A percentile compares a stretch with the other conserved stretches of the same genome.
phyloP scores from a whole-genome alignment of 2,329 filamentous ascomycete species.

The Fusarium multiceps region DNA sequence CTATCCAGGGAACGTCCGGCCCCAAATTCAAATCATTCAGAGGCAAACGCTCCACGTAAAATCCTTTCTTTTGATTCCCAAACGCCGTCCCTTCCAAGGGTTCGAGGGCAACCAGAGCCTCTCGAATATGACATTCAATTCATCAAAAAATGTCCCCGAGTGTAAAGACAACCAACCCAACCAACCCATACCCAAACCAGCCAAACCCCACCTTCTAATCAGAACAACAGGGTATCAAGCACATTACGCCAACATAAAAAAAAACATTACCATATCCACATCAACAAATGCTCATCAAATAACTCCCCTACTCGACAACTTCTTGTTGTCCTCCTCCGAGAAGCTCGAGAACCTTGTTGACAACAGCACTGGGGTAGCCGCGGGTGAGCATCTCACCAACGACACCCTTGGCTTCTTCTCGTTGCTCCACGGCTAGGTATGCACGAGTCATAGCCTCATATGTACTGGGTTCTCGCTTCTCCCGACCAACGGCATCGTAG shows the following conservation, averaged over 20 bases:
- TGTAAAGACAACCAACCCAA: slow-evolving; percentile 34
- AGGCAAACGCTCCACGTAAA: slow-evolving; percentile 41
- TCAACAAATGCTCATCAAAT: slow-evolving; percentile 15
- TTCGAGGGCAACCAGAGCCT: slow-evolving; percentile 31
- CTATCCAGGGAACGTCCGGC: slow-evolving; percentile 52
- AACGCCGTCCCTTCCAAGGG: slow-evolving; percentile 46
- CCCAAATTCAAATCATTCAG: slow-evolving; percentile 43
- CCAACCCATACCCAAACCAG: neutral
- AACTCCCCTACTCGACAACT: slow-evolving; percentile 41
- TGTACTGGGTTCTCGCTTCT: slow-evolving; percentile 92
- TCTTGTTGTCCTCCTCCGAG: slow-evolving; percentile 70
- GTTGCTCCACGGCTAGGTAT: slow-evolving; percentile 85
- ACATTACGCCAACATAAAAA: slow-evolving; percentile 43
- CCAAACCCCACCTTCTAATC: slow-evolving; percentile 29
- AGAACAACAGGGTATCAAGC: slow-evolving; percentile 49
- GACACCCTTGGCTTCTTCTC: slow-evolving; percentile 78
- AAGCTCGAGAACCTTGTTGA: slow-evolving; percentile 92
- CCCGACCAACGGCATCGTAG: slow-evolving; percentile 80
- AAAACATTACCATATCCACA: slow-evolving; percentile 40
- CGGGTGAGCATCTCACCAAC: slow-evolving; percentile 91
- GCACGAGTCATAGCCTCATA: slow-evolving; percentile 99
- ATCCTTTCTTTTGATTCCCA: slow-evolving; percentile 43
- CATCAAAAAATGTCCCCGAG: slow-evolving; percentile 35
- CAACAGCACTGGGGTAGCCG: slow-evolving; percentile 91
- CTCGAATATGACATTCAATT: slow-evolving; percentile 33